Conservation (phyloP, 805 yeast genomes). For the Wickerhamia fluorescens region DNA sequence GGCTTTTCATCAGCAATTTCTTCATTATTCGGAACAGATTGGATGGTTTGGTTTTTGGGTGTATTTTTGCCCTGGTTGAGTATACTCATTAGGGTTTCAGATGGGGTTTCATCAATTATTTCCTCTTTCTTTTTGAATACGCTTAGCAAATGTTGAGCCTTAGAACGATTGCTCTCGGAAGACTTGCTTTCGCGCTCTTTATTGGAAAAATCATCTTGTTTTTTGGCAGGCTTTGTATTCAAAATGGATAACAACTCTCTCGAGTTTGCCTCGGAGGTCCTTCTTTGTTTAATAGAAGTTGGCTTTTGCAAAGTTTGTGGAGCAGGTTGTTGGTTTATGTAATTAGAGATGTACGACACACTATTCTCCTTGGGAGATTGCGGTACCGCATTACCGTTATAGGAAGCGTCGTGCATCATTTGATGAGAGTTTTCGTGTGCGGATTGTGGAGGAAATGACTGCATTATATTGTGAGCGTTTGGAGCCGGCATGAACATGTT, state of each 20-base stretch:
- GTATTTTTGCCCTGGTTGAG: slow-evolving; percentile 2
- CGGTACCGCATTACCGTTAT: too few species aligned
- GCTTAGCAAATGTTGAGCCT: slow-evolving; percentile 24
- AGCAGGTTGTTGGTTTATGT: too few species aligned
- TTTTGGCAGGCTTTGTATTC: slow-evolving; percentile 17
- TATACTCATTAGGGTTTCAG: slow-evolving; percentile 5
- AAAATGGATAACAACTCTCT: slow-evolving; percentile 39
- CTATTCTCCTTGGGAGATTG: too few species aligned
- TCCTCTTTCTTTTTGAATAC: slow-evolving; percentile 16
- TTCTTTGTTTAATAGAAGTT: slow-evolving; percentile 26
- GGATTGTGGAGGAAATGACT: too few species aligned
- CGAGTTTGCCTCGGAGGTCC: slow-evolving; percentile 26
- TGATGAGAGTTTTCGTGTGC: too few species aligned
- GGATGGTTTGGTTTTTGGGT: neutral
- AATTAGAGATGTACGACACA: too few species aligned
- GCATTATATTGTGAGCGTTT: too few species aligned
- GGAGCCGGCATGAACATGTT: too few species aligned
- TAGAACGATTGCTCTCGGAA: slow-evolving; percentile 19
- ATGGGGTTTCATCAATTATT: slow-evolving; percentile 1
- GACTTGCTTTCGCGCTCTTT: slow-evolving; percentile 5
- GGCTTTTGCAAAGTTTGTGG: slow-evolving; percentile 37
- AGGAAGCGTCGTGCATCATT: too few species aligned
- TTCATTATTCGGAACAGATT: neutral
- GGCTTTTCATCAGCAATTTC: slow-evolving; percentile 1
- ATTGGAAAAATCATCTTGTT: too few species aligned